These are phyloP conservation scores for Nitzschia palea DNA, from an alignment of 108 stramenopile genomes.

Conservation along the genomic window DNA sequence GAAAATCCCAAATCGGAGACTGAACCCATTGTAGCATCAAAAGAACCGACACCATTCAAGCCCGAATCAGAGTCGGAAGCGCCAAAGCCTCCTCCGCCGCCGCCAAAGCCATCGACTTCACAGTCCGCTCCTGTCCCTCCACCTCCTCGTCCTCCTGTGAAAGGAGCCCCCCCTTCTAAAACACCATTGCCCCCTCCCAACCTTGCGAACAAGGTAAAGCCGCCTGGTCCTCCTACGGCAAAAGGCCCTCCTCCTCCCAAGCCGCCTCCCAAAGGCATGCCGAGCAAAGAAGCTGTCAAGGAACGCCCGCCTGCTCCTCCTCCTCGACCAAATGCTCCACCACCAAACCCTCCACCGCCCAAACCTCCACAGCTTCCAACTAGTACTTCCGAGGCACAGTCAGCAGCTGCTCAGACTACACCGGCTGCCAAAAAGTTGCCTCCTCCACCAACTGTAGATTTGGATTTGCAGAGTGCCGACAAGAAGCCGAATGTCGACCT, in stretches of 20 bases:
- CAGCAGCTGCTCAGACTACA: not conserved
- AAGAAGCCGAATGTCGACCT: conserved; percentile 64
- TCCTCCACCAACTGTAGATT: conserved; percentile 5
- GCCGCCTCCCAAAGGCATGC: conserved; percentile 18
- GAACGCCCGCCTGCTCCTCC: conserved; percentile 18
- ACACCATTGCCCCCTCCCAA: conserved; percentile 5
- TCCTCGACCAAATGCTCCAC: not conserved
- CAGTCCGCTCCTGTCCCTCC: conserved; percentile 15
- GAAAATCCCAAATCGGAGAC: not conserved
- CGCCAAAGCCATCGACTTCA: conserved; percentile 15
- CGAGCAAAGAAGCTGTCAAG: not conserved
- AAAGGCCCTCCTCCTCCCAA: conserved; percentile 24
- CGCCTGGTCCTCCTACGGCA: not conserved
- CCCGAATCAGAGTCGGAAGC: conserved; percentile 14
- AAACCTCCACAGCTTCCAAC: conserved; percentile 18
- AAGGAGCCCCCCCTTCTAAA: conserved; percentile 18
- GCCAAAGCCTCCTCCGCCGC: conserved; percentile 32
- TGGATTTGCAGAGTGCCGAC: conserved; percentile 56
- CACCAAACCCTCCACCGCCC: conserved; percentile 12
- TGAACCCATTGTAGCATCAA: not conserved
- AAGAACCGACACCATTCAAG: not conserved
- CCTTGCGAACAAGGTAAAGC: not conserved
- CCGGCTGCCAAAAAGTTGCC: conserved; percentile 1
- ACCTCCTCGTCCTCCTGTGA: conserved; percentile 34
- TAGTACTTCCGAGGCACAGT: not conserved